A percentile compares a stretch with the other conserved stretches of the same genome.
Conservation (phyloP, 2,329 filamentous ascomycete species). For the Pyrenochaeta sp. region DNA sequence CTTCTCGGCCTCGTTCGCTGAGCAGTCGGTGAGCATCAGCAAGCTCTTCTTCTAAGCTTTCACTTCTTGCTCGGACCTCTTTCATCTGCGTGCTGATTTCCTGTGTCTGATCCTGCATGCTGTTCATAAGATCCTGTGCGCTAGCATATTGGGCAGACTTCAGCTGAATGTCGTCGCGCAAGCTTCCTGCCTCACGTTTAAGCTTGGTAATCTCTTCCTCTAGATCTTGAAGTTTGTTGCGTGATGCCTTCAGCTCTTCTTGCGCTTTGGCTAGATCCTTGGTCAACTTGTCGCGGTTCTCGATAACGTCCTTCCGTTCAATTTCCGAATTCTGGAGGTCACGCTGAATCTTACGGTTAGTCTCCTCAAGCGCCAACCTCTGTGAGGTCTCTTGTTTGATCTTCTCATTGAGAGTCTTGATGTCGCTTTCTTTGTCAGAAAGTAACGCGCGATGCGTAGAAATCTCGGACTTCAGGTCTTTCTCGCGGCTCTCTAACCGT, state of each 20-base stretch:
- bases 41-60: constrained; percentile 90
- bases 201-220: constrained; percentile 77
- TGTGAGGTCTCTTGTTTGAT: constrained; percentile 75
- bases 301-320: constrained; percentile 79
- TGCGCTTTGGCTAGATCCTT: constrained; percentile 75
- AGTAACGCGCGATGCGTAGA: constrained; percentile 72
- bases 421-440: constrained; percentile 77
- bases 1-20: constrained; percentile 86
- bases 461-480: constrained; percentile 79
- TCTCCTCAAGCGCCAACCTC: constrained; percentile 79
- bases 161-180: constrained; percentile 82
- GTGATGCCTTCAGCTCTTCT: constrained; percentile 69
- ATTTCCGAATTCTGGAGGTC: constrained; percentile 80
- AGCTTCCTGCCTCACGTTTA: constrained; percentile 69
- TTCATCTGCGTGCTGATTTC: constrained; percentile 92
- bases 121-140: constrained; percentile 83
- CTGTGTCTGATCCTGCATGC: constrained; percentile 89
- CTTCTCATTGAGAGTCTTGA: constrained; percentile 79
- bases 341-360: constrained; percentile 74
- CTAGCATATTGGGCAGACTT: constrained; percentile 86
- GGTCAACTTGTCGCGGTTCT: constrained; percentile 73
- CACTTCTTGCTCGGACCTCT: constrained; percentile 81
- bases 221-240: constrained; percentile 70
- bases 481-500: constrained; percentile 81
- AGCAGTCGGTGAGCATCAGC: constrained; percentile 86